Percentiles rank a stretch among this genome's conserved stretches.
Conservation (phyloP, 768 basidiomycete genomes). For the Pisolithus orientalis region DNA sequence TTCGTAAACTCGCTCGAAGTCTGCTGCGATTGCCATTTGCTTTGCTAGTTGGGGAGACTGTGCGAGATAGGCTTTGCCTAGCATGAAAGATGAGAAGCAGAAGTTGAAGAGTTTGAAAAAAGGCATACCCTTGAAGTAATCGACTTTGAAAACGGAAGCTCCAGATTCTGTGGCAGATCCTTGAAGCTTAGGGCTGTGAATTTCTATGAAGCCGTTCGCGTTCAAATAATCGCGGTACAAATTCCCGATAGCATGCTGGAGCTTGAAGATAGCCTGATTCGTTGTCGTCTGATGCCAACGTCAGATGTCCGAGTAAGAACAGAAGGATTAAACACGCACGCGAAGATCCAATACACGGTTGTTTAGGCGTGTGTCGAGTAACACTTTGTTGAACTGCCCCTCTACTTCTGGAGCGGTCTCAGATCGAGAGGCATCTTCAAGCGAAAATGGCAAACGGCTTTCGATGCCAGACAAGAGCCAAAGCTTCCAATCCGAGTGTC, state of each 20-base stretch:
- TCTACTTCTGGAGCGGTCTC: slow-evolving; percentile 63
- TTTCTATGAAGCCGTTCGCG: slow-evolving; percentile 77
- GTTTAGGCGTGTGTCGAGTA: slow-evolving; percentile 90
- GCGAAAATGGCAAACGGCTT: slow-evolving; percentile 77
- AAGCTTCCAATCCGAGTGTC: slow-evolving; percentile 41
- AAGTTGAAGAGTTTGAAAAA: background rate
- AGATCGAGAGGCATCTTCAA: slow-evolving; percentile 87
- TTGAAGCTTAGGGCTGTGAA: slow-evolving; percentile 96
- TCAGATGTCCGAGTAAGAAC: slow-evolving; percentile 3
- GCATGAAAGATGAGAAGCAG: background rate
- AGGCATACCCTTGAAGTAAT: slow-evolving; percentile 84
- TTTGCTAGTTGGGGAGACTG: slow-evolving; percentile 97
- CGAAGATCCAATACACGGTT: slow-evolving; percentile 92
- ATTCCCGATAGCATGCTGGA: slow-evolving; percentile 84
- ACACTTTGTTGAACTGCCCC: slow-evolving; percentile 70
- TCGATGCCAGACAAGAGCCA: slow-evolving; percentile 78
- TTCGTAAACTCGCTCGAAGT: slow-evolving; percentile 97
- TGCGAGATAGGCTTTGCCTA: slow-evolving; percentile 87
- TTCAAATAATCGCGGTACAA: slow-evolving; percentile 83
- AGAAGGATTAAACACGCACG: slow-evolving; percentile 37
- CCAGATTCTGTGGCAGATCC: slow-evolving; percentile 96
- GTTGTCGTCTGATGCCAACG: slow-evolving; percentile 64
- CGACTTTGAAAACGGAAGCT: slow-evolving; percentile 95
- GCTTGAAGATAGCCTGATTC: slow-evolving; percentile 91
- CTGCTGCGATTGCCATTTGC: slow-evolving; percentile 98